Conservation (phyloP, 2,329 filamentous ascomycete species). For the Canariomyces notabilis region DNA sequence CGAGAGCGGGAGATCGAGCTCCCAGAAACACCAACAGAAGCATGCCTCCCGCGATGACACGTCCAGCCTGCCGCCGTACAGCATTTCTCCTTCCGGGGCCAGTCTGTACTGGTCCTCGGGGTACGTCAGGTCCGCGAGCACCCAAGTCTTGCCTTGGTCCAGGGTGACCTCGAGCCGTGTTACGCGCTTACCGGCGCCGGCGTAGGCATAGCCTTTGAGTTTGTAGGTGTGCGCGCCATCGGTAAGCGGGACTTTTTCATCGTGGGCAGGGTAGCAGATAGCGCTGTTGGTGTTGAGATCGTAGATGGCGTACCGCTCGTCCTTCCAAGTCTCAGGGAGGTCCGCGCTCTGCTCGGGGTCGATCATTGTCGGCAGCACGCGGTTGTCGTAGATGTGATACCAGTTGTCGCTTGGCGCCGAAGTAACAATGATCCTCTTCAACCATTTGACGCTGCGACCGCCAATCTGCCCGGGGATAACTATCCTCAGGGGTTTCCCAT, state of each 20-base stretch:
- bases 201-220: constrained; percentile 78
- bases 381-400: constrained; percentile 94
- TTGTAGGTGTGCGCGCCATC: constrained; percentile 50
- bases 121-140: constrained; percentile 70
- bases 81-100: constrained; percentile 50
- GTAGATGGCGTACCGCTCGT: constrained; percentile 89
- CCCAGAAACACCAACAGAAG: constrained; percentile 95
- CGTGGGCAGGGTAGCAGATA: constrained; percentile 72
- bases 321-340: constrained; percentile 73
- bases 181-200: constrained; percentile 77
- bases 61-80: constrained; percentile 74
- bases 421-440: constrained; percentile 75
- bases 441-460: constrained; percentile 88
- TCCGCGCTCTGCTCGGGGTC: constrained; percentile 74
- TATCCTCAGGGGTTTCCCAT: constrained; percentile 76
- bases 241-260: constrained; percentile 57
- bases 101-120: constrained; percentile 78
- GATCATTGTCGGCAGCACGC: constrained; percentile 81
- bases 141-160: constrained; percentile 78
- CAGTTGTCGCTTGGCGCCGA: constrained; percentile 80
- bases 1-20: constrained; percentile 58
- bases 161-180: constrained; percentile 79
- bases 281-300: constrained; percentile 86
- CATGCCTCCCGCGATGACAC: constrained; percentile 75
- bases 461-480: constrained; percentile 90